Evolutionary conservation across 2,329 filamentous ascomycete species (phyloP), one percentile per base, ranked within the genome.

Genomic region (Pseudogymnoascus sp.): DNA sequence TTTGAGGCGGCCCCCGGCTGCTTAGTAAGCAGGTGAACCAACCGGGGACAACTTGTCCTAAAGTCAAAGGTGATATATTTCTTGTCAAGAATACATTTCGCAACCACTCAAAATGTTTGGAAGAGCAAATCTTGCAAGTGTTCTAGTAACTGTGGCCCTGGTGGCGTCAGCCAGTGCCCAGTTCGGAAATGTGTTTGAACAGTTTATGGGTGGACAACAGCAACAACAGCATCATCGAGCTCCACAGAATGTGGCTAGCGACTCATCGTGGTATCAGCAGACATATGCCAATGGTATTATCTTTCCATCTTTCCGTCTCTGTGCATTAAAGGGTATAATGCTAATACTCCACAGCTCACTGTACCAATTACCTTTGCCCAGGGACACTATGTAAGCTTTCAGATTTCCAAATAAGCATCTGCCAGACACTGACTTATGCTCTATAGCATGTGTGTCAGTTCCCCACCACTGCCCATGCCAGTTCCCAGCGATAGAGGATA

Each of bases 401-500:
- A 59, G 12, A 31, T 31, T 33, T 25, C 61, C 12, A 10, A 36
- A 15, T 9, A 36, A 29, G 7, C 35, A n/a, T 31, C 13, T 35
- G 13, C 36, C 7, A 41, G 13, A 39, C 15, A 21, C 17, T 31
- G 21, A 21, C 38, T 59, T 9, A 59, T 41, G n/a, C 27, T 21
- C 33, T 27, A 15, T 61, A 77, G 90, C 92, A 36, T 99, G 94
- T 78, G 94, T 99, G 5, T 88, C 95, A 74, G 94, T 96, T 78
- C 92, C 94, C 1, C 93, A 97, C 74, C 94, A 99, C 77, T 99
- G 94, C 76, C 94, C 94, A 29, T 99, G 94, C 77, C 82, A 91
- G 1, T 96, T 89, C 78, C 86, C 89, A 1, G 76, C 80, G 7
- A 79, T 89, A 65, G 87, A 93, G 71, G 90, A 93, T 67, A 94